These are phyloP conservation scores for Lobosporangium transversale DNA, from an alignment of 192 early-diverging fungal genomes.

Conservation along the genomic window DNA sequence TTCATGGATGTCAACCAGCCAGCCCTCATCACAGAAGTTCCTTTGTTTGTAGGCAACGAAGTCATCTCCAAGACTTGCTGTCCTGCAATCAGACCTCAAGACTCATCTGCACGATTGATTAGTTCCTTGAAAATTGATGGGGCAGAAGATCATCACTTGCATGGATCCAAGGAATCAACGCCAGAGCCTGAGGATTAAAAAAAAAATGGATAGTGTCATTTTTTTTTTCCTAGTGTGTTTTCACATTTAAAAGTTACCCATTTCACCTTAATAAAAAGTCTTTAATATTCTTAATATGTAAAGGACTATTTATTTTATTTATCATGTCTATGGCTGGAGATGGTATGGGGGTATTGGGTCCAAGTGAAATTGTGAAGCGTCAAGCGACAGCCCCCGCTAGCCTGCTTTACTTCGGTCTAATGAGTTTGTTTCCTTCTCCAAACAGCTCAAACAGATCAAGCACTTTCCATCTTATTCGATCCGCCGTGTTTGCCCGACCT, in stretches of 20 bases:
- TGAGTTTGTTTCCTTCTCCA: too few species aligned
- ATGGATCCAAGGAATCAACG: constrained; percentile 27
- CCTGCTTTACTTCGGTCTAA: too few species aligned
- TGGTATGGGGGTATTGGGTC: too few species aligned
- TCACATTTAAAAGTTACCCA: background rate
- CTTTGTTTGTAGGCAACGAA: constrained; percentile 41
- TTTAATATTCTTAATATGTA: too few species aligned
- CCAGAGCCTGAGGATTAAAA: constrained; percentile 24
- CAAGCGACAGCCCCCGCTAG: too few species aligned
- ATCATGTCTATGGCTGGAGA: too few species aligned
- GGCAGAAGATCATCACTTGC: constrained; percentile 23
- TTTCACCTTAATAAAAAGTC: background rate
- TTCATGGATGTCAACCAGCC: constrained; percentile 35
- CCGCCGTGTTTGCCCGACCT: too few species aligned
- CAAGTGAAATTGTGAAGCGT: too few species aligned
- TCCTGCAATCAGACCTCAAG: constrained; percentile 5
- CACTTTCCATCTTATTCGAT: too few species aligned
- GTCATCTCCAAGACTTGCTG: constrained; percentile 10
- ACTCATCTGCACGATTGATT: constrained; percentile 4
- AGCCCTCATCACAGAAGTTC: constrained; percentile 27
- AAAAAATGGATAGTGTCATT: background rate
- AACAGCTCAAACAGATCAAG: too few species aligned
- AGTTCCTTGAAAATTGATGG: constrained; percentile 18
- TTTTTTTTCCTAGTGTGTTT: background rate
- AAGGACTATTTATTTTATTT: too few species aligned